Evolutionary conservation across 176 grass and related monocot genomes (phyloP), one percentile per base, ranked within the genome.

Genomic region (Cenchrus americanus): DNA sequence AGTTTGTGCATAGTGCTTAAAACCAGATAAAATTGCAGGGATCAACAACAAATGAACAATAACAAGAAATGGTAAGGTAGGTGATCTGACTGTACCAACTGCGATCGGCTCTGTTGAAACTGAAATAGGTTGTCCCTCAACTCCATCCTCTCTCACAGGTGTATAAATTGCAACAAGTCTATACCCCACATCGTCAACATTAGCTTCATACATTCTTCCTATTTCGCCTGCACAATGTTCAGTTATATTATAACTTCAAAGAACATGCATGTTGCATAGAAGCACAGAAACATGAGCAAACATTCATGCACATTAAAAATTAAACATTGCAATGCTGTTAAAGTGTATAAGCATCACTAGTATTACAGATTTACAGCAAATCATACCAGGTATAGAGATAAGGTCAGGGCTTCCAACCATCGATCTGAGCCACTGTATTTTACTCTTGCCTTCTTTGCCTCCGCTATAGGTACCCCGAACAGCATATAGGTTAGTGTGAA

Each of bases 381-480:
- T 26, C 81, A 62, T 90, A 99, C 96, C 96, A 90, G 96, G 93
- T 87, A 99, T 92, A 11, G 93, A 99, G 69, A 99, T 99, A 77
- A 99, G 91, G 85, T 99, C 96, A 82, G 96, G 96, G 69, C 96
- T 99, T 88, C 93, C 96, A 40, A 96, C 91, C 93, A 96, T 94
- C 10, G 96, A 90, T 76, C 91, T 94, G 22, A 98, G 89, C 96
- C 96, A 98, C 61, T 98, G 96, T 71, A 98, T 95, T 89, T 84
- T 93, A 88, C 91, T 95, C 82, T 98, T 96, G 77, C 91, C 96
- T 91, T 98, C 96, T 90, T 90, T 98, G 64, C 96, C 96, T 66
- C 96, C 96, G 15, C 69, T 92, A 82, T 98, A 98, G 43, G 49
- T 89, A 77, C 93, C 85, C 77, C 69, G 66, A 76, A 98, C 87